A percentile compares a stretch with the other conserved stretches of the same genome.
phyloP scores from a whole-genome alignment of 2,329 filamentous ascomycete species.

The Aspergillus sp. region DNA sequence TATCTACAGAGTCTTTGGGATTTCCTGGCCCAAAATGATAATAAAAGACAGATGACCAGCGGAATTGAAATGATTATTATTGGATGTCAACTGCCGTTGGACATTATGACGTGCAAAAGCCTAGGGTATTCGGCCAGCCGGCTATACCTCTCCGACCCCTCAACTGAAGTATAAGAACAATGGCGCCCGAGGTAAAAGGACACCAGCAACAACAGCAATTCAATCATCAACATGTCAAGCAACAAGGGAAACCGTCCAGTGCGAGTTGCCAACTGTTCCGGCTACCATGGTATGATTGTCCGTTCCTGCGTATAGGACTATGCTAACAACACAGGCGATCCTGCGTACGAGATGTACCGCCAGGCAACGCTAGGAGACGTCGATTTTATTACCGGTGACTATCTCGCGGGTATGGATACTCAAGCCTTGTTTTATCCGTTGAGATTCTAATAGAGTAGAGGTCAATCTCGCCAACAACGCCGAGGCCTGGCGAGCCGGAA shows the following conservation, averaged over 20 bases:
- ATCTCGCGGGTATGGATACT: constrained; percentile 43
- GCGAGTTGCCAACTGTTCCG: constrained; percentile 37
- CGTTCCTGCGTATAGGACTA: too few species aligned
- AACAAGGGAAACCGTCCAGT: constrained; percentile 23
- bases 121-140: constrained; percentile 7
- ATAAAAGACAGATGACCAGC: too few species aligned
- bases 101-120: not conserved
- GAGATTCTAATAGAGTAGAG: constrained; percentile 27
- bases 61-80: too few species aligned
- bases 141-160: constrained; percentile 6
- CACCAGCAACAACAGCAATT: not conserved
- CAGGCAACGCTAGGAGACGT: constrained; percentile 38
- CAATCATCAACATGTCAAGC: not conserved
- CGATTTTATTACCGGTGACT: constrained; percentile 57
- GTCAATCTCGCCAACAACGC: constrained; percentile 51
- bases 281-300: constrained; percentile 23
- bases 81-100: not conserved
- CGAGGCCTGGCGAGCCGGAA: constrained; percentile 39
- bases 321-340: constrained; percentile 25
- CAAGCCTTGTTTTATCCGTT: too few species aligned
- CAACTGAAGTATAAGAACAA: not conserved
- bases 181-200: not conserved
- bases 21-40: too few species aligned
- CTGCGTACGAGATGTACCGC: constrained; percentile 38
- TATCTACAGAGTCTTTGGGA: not conserved